Base-by-base conservation (phyloP, 306 rosid species). In the Cotoneaster glaucophyllus region DNA sequence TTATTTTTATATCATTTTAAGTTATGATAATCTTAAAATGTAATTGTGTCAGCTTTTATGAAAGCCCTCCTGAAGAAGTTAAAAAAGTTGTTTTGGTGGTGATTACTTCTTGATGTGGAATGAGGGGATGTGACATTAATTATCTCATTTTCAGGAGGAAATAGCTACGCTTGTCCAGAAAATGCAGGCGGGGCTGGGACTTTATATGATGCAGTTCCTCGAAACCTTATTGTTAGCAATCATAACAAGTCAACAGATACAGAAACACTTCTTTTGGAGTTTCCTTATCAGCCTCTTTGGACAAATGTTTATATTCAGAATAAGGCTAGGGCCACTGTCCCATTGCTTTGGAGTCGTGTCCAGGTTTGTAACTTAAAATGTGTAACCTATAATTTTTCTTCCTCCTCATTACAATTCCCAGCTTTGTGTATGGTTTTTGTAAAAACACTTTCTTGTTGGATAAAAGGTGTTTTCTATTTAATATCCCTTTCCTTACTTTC, bases 181-280 rank as follows among this genome's bases (percentile, higher is more conserved):
- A 96, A 96, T 86, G 89, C 98, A 44, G 99, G 99, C 22, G 98
- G 85, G 85, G 98, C 98, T 70, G 99, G 98, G 80, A 96, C 99
- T 84, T 82, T 96, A 69, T 92, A 90, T 70, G 99, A 95, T 82
- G 96, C 99, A 57, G 96, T 96, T 85, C 99, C 93, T 77, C 90
- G 94, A 65, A 92, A 98, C 81, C 97, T 92, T 62, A 84, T 85
- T 72, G 88, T 96, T 71, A 87, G 83, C 80, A 92, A 96, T 86
- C 81, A 79, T 80, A 96, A 96, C 85, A 79, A 77, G 85, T 88
- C 98, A 74, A 96, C 99, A 59, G 91, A 90, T 77, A 90, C 97
- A 29, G 98, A 96, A 76, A 87, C 99, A 7, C 99, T 96, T 80
- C 98, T 96, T 67, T 78, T 96, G 92, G 99, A 96, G 64, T 96